Evolutionary conservation across 495 filamentous ascomycete genomes (phyloP).

Genomic region (Astrothelium macrocarpum): DNA sequence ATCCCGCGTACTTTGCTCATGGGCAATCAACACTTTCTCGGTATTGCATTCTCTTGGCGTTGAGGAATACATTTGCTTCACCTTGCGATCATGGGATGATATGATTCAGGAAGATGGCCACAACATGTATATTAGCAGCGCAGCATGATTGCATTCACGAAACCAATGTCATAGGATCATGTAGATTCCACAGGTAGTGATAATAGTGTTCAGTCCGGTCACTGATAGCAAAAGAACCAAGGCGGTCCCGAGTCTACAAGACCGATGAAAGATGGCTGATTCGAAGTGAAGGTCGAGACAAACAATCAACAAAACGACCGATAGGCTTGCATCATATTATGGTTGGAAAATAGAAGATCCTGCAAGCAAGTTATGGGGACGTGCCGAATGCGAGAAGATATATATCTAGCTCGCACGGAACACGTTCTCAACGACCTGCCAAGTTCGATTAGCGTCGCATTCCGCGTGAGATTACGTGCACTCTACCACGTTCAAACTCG

Average conservation of each 20-base stretch:
- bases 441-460: not conserved
- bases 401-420: not conserved
- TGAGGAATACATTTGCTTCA: not conserved
- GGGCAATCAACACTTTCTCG: not conserved
- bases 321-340: too few species aligned
- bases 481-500: not conserved
- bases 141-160: not conserved
- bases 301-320: too few species aligned
- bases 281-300: too few species aligned
- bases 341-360: too few species aligned
- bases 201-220: too few species aligned
- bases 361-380: not conserved
- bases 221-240: too few species aligned
- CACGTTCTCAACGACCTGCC: conserved; percentile 2
- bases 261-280: too few species aligned
- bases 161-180: too few species aligned
- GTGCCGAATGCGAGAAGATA: not conserved
- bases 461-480: not conserved
- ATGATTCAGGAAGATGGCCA: not conserved
- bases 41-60: not conserved
- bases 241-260: too few species aligned
- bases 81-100: not conserved
- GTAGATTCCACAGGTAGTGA: too few species aligned
- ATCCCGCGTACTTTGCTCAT: not conserved
- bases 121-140: not conserved